Evolutionary conservation across 2,329 filamentous ascomycete species (phyloP).

Genomic region (Phialocephala subalpina): DNA sequence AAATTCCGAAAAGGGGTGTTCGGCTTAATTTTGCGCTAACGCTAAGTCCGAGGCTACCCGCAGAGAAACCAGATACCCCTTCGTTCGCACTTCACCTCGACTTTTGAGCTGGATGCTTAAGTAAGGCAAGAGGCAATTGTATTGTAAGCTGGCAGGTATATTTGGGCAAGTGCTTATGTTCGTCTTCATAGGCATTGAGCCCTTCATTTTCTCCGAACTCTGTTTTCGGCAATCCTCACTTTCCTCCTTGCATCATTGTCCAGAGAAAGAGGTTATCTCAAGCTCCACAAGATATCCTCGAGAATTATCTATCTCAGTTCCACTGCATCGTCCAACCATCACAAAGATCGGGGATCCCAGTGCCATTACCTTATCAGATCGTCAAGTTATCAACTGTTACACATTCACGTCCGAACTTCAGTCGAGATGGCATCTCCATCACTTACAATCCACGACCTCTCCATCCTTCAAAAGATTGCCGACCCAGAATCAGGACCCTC

Average conservation of each 20-base stretch:
- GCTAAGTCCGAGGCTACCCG: slow-evolving; percentile 15
- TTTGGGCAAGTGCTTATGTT: slow-evolving; percentile 11
- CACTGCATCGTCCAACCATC: neutral
- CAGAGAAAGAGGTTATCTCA: neutral
- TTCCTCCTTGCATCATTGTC: neutral
- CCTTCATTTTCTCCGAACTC: neutral
- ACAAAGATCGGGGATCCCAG: neutral
- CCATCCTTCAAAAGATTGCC: slow-evolving; percentile 71
- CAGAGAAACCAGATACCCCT: slow-evolving; percentile 25
- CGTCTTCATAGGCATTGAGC: neutral
- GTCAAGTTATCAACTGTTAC: neutral
- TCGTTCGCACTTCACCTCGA: slow-evolving; percentile 25
- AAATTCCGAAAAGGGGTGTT: slow-evolving; percentile 2
- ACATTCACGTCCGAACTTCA: neutral
- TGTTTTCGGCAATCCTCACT: neutral
- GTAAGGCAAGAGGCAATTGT: slow-evolving; percentile 7
- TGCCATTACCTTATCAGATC: neutral
- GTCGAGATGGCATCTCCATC: slow-evolving; percentile 54
- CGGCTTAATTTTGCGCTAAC: neutral
- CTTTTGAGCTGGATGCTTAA: neutral
- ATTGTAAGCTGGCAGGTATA: neutral
- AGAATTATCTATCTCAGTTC: slow-evolving; percentile 6
- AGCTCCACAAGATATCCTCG: neutral
- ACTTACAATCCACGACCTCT: slow-evolving; percentile 65
- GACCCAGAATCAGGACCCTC: slow-evolving; percentile 70